Evolutionary conservation across 495 filamentous ascomycete species (phyloP), one percentile per base, ranked within the genome.

Genomic region (Trichoderma gamsii): DNA sequence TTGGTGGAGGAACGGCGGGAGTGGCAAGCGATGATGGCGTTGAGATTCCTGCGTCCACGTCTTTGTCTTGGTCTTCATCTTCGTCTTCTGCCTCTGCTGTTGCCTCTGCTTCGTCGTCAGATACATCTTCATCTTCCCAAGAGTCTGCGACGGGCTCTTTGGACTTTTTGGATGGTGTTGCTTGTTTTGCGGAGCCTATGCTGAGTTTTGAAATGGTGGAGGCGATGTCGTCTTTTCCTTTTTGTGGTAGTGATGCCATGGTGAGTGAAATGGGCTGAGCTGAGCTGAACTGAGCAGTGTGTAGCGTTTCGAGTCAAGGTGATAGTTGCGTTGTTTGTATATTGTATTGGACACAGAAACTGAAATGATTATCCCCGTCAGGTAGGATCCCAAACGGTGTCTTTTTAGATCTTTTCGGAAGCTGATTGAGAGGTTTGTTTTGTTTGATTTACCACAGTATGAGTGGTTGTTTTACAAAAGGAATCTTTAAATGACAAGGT

Each of bases 121-220:
- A 77, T 73, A 81, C 41, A 71, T 82, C 77, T 66, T 91, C 92
- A 75, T 93, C 91, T 78, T 97, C 92, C 92, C 92, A 96, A 69
- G 90, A 93, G 73, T 95, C 92, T 66, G 85, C 89, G 38, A 92
- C 81, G 63, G 74, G 72, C 69, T 78, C 82, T 69, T 78, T 79
- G 49, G 79, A 79, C 69, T 86, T 73, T 69, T 44, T 72, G 70
- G 27, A 74, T 63, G 44, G 73, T 69, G 38, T 76, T 75, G 21
- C 6, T 41, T 15, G 11, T 8, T 67, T 27, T 3, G 70, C 63
- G 38, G 74, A 52, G 68, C 70, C 64, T 38, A 82, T 72, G 9
- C 79, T 76, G 21, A 82, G 75, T 61, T 80, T 79, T 65, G 76
- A 71, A 67, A 83, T 64, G 49, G 63, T 61, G 2, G 77, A 71